These are phyloP conservation scores for Pyrenula aspistea DNA, from an alignment of 495 filamentous ascomycete species.

Conservation along the genomic window DNA sequence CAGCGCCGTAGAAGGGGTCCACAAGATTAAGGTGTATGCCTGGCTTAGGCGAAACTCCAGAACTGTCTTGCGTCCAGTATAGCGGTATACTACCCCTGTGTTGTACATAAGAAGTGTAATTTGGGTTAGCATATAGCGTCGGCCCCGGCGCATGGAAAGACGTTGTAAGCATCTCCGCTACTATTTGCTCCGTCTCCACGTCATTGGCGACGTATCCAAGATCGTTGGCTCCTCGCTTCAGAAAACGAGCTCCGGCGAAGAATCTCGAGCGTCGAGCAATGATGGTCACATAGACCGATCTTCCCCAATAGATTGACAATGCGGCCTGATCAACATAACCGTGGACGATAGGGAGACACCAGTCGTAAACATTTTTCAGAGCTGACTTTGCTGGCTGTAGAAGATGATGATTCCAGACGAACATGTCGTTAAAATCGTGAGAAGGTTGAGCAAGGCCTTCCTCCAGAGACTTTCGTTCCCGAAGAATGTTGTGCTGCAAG, in stretches of 20 bases:
- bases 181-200: conserved; percentile 98
- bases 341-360: conserved; percentile 93
- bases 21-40: conserved; percentile 88
- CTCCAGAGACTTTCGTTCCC: conserved; percentile 57
- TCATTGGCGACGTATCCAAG: conserved; percentile 95
- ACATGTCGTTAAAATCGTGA: conserved; percentile 83
- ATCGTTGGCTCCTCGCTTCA: conserved; percentile 93
- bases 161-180: conserved; percentile 83
- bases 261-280: conserved; percentile 86
- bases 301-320: conserved; percentile 63
- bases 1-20: conserved; percentile 93
- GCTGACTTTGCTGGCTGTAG: conserved; percentile 59
- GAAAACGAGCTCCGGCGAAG: conserved; percentile 87
- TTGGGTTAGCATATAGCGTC: conserved; percentile 72
- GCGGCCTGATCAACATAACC: conserved; percentile 90
- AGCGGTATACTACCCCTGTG: conserved; percentile 94
- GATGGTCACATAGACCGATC: conserved; percentile 79
- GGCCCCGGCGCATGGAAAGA: conserved; percentile 91
- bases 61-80: conserved; percentile 96
- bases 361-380: conserved; percentile 76
- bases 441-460: conserved; percentile 46
- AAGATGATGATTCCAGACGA: conserved; percentile 92
- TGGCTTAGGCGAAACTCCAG: conserved; percentile 88
- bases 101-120: conserved; percentile 92
- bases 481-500: conserved; percentile 82